Conservation (phyloP, 257 asterid species). For the Sherardia arvensis region DNA sequence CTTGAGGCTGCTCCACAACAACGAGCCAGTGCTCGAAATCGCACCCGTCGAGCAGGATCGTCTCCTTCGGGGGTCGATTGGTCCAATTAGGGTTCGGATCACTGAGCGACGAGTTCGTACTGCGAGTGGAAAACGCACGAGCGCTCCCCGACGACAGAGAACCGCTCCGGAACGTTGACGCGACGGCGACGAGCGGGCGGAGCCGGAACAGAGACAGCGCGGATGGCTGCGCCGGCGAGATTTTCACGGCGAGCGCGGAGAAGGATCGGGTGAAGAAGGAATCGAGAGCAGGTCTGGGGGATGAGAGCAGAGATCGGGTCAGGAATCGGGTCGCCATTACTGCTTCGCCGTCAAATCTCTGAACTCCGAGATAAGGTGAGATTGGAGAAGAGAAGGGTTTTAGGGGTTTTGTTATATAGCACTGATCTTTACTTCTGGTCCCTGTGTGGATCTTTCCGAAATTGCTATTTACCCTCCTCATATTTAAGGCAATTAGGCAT, state of each 20-base stretch:
- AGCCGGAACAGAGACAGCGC: constrained; percentile 38
- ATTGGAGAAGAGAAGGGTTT: neutral
- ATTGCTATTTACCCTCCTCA: neutral
- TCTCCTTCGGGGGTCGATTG: constrained; percentile 95
- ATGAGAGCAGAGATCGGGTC: constrained; percentile 38
- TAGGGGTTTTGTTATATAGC: constrained; percentile 18
- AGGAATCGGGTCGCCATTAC: constrained; percentile 60
- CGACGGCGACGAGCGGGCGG: constrained; percentile 50
- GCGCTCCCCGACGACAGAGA: constrained; percentile 25
- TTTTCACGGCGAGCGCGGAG: constrained; percentile 23
- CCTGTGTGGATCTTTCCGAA: neutral
- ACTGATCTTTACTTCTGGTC: constrained; percentile 1
- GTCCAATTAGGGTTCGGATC: constrained; percentile 93
- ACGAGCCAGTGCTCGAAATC: constrained; percentile 99
- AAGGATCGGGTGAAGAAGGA: constrained; percentile 30
- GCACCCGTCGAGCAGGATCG: constrained; percentile 87
- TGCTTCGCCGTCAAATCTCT: constrained; percentile 31
- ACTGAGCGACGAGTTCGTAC: constrained; percentile 54
- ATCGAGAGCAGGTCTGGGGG: constrained; percentile 27
- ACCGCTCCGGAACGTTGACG: constrained; percentile 24
- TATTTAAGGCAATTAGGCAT: neutral
- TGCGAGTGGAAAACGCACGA: constrained; percentile 55
- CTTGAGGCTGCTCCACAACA: constrained; percentile 85
- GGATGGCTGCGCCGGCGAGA: constrained; percentile 17
- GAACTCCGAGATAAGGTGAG: too few species aligned